A percentile compares a stretch with the other conserved stretches of the same genome.
These are phyloP conservation scores for Aspergillus bombycis DNA, from an alignment of 2,329 filamentous ascomycete species.

Conservation along the genomic window DNA sequence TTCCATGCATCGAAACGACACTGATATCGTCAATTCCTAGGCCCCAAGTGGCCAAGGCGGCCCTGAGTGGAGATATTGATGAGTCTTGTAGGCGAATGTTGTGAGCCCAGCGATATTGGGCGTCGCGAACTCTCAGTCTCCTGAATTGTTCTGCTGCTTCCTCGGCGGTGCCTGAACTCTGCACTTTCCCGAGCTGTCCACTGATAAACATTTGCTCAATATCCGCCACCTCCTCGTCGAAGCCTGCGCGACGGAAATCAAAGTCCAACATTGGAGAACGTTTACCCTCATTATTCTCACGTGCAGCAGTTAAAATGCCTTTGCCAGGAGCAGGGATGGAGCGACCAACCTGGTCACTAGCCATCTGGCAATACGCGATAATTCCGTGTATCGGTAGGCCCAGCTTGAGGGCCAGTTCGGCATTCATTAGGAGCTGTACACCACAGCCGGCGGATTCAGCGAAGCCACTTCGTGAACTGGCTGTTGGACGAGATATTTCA, in stretches of 20 bases:
- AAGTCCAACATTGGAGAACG: slow-evolving; percentile 91
- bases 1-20: slow-evolving; percentile 96
- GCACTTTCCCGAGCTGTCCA: neutral
- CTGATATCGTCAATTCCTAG: slow-evolving; percentile 91
- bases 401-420: slow-evolving; percentile 14
- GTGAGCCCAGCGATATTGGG: slow-evolving; percentile 86
- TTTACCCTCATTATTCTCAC: slow-evolving; percentile 82
- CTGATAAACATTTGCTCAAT: slow-evolving; percentile 62
- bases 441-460: slow-evolving; percentile 98
- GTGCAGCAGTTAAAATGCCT: slow-evolving; percentile 79
- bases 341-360: slow-evolving; percentile 95
- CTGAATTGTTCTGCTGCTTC: neutral
- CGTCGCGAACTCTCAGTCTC: slow-evolving; percentile 74
- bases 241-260: slow-evolving; percentile 88
- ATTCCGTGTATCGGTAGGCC: slow-evolving; percentile 74
- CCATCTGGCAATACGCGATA: slow-evolving; percentile 85
- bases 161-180: no score
- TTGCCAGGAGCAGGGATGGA: slow-evolving; percentile 94
- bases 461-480: slow-evolving; percentile 92
- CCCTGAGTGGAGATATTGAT: slow-evolving; percentile 87
- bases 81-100: slow-evolving; percentile 94
- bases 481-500: slow-evolving; percentile 95
- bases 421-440: slow-evolving; percentile 72
- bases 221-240: slow-evolving; percentile 85
- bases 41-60: slow-evolving; percentile 92